These are phyloP conservation scores for Chrysoporthe deuterocubensis DNA, from an alignment of 2,329 filamentous ascomycete genomes.

Conservation along the genomic window DNA sequence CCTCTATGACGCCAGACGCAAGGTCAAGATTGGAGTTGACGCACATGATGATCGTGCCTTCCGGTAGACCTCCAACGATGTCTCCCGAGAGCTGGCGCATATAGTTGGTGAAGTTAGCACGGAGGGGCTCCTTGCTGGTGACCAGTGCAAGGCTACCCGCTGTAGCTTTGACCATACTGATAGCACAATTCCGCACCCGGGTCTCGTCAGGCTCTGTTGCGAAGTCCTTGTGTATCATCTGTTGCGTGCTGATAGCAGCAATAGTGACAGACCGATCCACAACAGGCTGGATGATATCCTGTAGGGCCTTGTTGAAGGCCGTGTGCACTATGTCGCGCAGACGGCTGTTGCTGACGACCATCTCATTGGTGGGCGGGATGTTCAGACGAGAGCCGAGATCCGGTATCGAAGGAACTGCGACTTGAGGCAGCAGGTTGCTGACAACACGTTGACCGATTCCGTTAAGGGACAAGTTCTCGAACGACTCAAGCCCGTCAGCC, in stretches of 20 bases:
- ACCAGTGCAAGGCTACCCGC: slow-evolving; percentile 93
- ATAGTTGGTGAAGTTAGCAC: slow-evolving; percentile 97
- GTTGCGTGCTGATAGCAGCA: slow-evolving; percentile 92
- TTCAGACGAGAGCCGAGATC: slow-evolving; percentile 80
- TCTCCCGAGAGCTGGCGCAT: slow-evolving; percentile 73
- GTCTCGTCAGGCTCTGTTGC: slow-evolving; percentile 90
- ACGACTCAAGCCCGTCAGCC: slow-evolving; percentile 75
- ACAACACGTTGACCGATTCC: slow-evolving; percentile 70
- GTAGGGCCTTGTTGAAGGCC: slow-evolving; percentile 86
- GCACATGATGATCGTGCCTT: slow-evolving; percentile 97
- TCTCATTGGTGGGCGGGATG: slow-evolving; percentile 80
- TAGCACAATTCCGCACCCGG: slow-evolving; percentile 80
- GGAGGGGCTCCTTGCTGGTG: slow-evolving; percentile 96
- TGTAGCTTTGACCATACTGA: slow-evolving; percentile 93
- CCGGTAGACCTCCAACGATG: slow-evolving; percentile 81
- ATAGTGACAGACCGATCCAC: slow-evolving; percentile 98
- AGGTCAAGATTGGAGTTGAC: slow-evolving; percentile 97
- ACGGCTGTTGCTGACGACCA: slow-evolving; percentile 73
- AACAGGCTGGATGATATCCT: slow-evolving; percentile 96
- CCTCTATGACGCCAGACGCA: slow-evolving; percentile 92
- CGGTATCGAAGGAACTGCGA: slow-evolving; percentile 79
- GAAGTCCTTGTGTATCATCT: slow-evolving; percentile 96
- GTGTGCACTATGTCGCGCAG: slow-evolving; percentile 78
- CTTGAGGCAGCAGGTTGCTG: slow-evolving; percentile 75
- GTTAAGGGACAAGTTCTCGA: slow-evolving; percentile 81